Conservation (phyloP, 768 basidiomycete genomes). For the Russula abietina region DNA sequence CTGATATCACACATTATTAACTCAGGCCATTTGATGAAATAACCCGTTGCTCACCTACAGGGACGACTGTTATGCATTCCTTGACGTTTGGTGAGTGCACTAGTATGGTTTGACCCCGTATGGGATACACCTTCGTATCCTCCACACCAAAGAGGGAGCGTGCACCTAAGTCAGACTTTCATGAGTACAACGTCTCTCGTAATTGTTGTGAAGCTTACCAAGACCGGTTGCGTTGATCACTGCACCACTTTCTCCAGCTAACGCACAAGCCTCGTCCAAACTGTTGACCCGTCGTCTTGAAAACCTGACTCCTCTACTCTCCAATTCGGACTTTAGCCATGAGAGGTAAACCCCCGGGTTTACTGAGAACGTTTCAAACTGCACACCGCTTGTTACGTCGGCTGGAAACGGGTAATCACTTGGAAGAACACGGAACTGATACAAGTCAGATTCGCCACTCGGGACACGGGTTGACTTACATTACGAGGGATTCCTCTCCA, state of each 20-base stretch:
- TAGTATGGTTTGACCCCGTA: slow-evolving; percentile 80
- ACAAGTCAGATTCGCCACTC: neutral
- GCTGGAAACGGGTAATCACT: slow-evolving; percentile 33
- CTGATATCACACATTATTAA: slow-evolving; percentile 5
- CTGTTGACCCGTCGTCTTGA: slow-evolving; percentile 38
- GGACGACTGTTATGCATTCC: slow-evolving; percentile 29
- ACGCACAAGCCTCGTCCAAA: slow-evolving; percentile 42
- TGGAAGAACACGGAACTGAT: slow-evolving; percentile 27
- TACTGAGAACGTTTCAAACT: slow-evolving; percentile 43
- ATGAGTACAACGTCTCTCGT: neutral
- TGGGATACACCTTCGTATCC: slow-evolving; percentile 65
- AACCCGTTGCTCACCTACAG: neutral
- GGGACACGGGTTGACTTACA: slow-evolving; percentile 29
- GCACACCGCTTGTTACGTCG: slow-evolving; percentile 35
- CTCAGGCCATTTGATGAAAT: neutral
- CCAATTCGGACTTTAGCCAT: slow-evolving; percentile 41
- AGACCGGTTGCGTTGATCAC: slow-evolving; percentile 54
- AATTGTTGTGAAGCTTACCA: slow-evolving; percentile 31
- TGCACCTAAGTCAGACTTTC: slow-evolving; percentile 41
- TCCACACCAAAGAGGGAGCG: slow-evolving; percentile 74
- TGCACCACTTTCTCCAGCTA: slow-evolving; percentile 35
- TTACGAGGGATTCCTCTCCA: slow-evolving; percentile 37
- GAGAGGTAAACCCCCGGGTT: slow-evolving; percentile 47
- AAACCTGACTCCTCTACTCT: slow-evolving; percentile 39
- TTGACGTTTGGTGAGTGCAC: slow-evolving; percentile 62